Percentiles rank a stretch among this genome's conserved stretches.
Evolutionary conservation across 208 protist genomes (phyloP).

Genomic region (Leishmania arabica): DNA sequence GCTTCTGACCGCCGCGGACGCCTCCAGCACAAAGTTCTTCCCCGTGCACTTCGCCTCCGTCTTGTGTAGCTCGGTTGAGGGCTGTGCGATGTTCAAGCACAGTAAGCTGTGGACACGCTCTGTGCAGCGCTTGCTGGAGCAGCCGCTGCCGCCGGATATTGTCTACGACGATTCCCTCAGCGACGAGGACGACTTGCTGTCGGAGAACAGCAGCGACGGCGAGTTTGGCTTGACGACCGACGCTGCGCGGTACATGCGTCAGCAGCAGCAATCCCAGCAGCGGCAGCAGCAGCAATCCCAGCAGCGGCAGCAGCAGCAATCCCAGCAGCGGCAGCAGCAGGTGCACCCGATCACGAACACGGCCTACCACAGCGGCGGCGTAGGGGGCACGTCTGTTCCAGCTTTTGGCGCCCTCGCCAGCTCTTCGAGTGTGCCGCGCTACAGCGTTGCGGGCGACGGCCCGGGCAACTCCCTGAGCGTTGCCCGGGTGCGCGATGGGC

Average conservation of each 20-base stretch:
- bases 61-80: conserved; percentile 75
- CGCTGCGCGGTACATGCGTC: conserved; percentile 28
- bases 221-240: conserved; percentile 33
- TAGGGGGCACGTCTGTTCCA: conserved; percentile 16
- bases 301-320: conserved; percentile 33
- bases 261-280: conserved; percentile 24
- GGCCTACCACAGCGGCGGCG: conserved; percentile 12
- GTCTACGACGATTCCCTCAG: conserved; percentile 54
- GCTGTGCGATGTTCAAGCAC: conserved; percentile 81
- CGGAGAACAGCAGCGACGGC: conserved; percentile 53
- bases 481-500: conserved; percentile 10
- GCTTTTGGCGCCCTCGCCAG: conserved; percentile 19
- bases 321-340: conserved; percentile 15
- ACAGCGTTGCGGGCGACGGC: conserved; percentile 23
- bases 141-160: conserved; percentile 76
- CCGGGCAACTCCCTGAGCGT: conserved; percentile 23
- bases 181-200: conserved; percentile 38
- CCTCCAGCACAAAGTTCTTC: conserved; percentile 58
- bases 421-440: conserved; percentile 22
- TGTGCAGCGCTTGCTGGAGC: conserved; percentile 62
- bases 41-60: conserved; percentile 83
- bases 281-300: conserved; percentile 19
- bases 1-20: conserved; percentile 38
- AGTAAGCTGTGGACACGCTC: conserved; percentile 83
- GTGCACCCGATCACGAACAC: conserved; percentile 14